Evolutionary conservation across 768 basidiomycete genomes (phyloP).

Genomic region (Russula earlei): DNA sequence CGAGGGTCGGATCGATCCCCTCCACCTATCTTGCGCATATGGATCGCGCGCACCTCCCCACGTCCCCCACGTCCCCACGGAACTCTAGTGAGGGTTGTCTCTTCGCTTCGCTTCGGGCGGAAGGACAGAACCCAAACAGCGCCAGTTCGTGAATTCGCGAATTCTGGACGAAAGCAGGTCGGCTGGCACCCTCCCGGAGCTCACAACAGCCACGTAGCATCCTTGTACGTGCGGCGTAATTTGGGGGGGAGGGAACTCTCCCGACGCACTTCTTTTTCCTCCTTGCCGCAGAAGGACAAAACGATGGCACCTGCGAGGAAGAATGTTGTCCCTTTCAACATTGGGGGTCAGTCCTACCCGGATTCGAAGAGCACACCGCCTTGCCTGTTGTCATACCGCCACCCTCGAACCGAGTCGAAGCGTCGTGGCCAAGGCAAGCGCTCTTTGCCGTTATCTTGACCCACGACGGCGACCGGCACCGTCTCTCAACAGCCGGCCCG

Average conservation of each 20-base stretch:
- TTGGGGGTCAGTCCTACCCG: not conserved
- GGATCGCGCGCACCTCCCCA: not conserved
- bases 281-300: slow-evolving; percentile 1
- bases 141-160: too few relatives aligned
- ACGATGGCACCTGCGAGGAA: not conserved
- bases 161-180: not conserved
- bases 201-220: slow-evolving; percentile 15
- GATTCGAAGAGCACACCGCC: not conserved
- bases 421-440: not conserved
- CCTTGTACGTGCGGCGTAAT: slow-evolving; percentile 11
- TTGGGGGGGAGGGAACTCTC: slow-evolving; percentile 7
- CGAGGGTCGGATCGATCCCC: slow-evolving; percentile 15
- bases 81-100: not conserved
- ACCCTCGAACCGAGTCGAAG: not conserved
- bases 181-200: slow-evolving; percentile 3
- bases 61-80: not conserved
- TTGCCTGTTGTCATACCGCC: not conserved
- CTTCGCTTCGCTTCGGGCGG: not conserved
- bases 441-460: not conserved
- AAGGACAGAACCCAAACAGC: slow-evolving; percentile 9
- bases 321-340: slow-evolving; percentile 5
- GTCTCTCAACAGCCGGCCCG: not conserved
- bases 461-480: not conserved
- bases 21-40: not conserved
- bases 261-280: slow-evolving; percentile 7